Base-by-base conservation (phyloP, 768 basidiomycete species). In the Macrocybe gigantea region DNA sequence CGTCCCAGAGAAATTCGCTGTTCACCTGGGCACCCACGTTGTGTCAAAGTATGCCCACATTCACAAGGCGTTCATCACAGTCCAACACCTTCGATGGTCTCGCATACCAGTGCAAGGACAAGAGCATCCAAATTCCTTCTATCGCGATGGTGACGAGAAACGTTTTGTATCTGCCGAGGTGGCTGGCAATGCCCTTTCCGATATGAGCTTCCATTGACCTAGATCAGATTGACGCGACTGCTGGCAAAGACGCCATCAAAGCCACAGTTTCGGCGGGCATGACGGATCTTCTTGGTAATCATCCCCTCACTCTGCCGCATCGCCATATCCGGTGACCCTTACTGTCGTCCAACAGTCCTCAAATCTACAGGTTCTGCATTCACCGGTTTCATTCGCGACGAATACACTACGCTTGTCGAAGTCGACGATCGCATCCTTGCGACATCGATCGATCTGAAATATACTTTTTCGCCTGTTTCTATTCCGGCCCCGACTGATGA, bases 291-390 rank as follows among this genome's bases (percentile, higher is more conserved):
- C 72, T 94, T 13, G 85, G 91, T 92, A 56, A 35, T 80, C 58
- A 29, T 15, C 8, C 22, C 35, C 29, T 12, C 5, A 14, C 45
- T 36, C 36, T 29, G 8, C 5, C 14, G n/a, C 13, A 14, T 15
- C 33, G 32, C 6, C 12, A 40, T 12, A 1, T 14, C 7, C 15
- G 12, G 10, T 40, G 15, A 15, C 11, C 34, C 11, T 5, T 22
- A 11, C 15, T 15, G 0, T 22, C 5, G 6, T n/a, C 8, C 12
- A n/a, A 8, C 55, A 90, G 93, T 96, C 10, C 79, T 97, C 57
- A 98, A 98, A 68, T 81, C 88, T 33, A 83, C 87, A 4, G 94
- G 91, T 9, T 93, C 90, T 0, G 79, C 85, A 0, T 97, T 98
- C 61, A 75, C 83, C 47, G 73, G 77, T 29, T 97, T 93, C 65